phyloP scores from a whole-genome alignment of 768 basidiomycete genomes.

The Solioccasus polychromus region DNA sequence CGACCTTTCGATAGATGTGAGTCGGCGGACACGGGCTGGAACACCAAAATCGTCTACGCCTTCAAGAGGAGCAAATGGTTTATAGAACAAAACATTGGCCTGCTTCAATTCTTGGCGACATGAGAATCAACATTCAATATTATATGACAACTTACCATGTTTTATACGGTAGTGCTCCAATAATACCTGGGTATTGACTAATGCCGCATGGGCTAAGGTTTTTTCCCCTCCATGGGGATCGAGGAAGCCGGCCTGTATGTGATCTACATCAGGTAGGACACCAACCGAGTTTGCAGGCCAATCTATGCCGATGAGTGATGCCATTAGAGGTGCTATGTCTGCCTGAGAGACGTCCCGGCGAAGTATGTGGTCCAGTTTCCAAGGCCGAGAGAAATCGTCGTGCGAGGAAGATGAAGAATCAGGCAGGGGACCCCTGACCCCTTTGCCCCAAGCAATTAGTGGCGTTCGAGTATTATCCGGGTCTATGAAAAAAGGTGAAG shows the following conservation, averaged over 20 bases:
- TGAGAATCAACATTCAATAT: constrained; percentile 1
- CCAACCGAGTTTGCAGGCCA: constrained; percentile 86
- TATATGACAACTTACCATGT: constrained; percentile 49
- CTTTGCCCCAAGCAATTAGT: constrained; percentile 80
- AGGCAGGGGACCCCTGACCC: constrained; percentile 64
- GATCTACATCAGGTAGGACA: constrained; percentile 73
- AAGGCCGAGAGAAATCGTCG: constrained; percentile 65
- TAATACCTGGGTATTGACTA: constrained; percentile 69
- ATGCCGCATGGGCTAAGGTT: constrained; percentile 48
- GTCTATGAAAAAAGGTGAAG: constrained; percentile 41
- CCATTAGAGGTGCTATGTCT: constrained; percentile 77
- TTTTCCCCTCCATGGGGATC: constrained; percentile 43
- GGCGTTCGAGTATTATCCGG: constrained; percentile 89
- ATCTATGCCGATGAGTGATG: constrained; percentile 63
- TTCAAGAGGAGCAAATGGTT: constrained; percentile 54
- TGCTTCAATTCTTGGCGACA: constrained; percentile 54
- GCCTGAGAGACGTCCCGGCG: constrained; percentile 82
- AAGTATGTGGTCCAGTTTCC: constrained; percentile 55
- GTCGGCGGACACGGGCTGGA: constrained; percentile 32
- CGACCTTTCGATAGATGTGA: constrained; percentile 44
- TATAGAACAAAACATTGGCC: constrained; percentile 56
- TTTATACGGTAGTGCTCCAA: constrained; percentile 77
- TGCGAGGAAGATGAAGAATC: constrained; percentile 57
- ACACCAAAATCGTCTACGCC: constrained; percentile 23
- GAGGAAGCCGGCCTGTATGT: constrained; percentile 57